Conservation (phyloP, 441 rosid genomes). For the Pelargonium citronellum region DNA sequence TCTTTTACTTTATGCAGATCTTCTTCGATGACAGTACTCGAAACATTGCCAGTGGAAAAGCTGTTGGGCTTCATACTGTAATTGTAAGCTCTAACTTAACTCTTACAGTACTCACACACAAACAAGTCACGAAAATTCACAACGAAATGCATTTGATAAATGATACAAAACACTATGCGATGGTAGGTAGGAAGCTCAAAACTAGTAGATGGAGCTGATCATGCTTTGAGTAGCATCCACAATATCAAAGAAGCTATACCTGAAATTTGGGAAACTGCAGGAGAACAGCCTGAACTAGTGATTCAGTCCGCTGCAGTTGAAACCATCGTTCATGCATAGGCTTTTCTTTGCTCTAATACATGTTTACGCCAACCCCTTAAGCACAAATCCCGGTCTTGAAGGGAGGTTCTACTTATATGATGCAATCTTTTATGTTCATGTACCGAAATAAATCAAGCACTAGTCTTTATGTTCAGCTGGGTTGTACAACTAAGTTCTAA, state of each 20-base stretch:
- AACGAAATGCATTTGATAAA: too few species aligned
- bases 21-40: slow-evolving; percentile 88
- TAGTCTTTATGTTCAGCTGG: not conserved
- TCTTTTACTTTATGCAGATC: slow-evolving; percentile 36
- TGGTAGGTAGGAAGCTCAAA: slow-evolving; percentile 62
- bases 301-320: slow-evolving; percentile 50
- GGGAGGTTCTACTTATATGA: not conserved
- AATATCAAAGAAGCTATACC: slow-evolving; percentile 79
- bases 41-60: slow-evolving; percentile 73
- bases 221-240: slow-evolving; percentile 64
- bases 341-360: not conserved
- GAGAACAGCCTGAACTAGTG: slow-evolving; percentile 45
- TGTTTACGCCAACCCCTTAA: not conserved
- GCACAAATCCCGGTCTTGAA: not conserved
- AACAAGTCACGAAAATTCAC: too few species aligned
- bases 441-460: not conserved
- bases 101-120: too few species aligned
- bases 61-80: slow-evolving; percentile 65
- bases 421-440: not conserved
- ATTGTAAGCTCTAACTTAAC: slow-evolving; percentile 38
- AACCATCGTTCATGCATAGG: slow-evolving; percentile 57
- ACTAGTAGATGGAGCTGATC: slow-evolving; percentile 63
- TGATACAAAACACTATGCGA: too few species aligned
- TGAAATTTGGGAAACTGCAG: slow-evolving; percentile 60
- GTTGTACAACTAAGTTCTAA: too few species aligned